Evolutionary conservation across 2,329 filamentous ascomycete genomes (phyloP), one percentile per base, ranked within the genome.

Genomic region (Diaporthe citriasiana): DNA sequence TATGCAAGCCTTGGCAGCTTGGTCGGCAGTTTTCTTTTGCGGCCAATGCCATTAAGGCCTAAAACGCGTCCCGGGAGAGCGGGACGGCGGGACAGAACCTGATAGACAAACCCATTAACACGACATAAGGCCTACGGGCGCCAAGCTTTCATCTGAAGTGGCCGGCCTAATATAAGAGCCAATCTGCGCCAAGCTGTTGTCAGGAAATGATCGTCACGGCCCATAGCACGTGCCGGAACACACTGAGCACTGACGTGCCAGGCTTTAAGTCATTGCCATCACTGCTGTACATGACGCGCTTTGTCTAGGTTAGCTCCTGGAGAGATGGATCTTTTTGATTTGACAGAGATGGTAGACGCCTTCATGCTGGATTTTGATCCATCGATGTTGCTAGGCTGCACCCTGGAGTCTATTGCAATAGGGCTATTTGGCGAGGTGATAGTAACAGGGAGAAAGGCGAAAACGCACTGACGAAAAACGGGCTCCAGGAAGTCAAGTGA

Each of bases 291-390:
- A 27, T 12, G n/a, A 35, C 42, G 19, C 42, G n/a, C 30, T 3
- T 22, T 38, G 51, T n/a, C 19, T 38, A 7, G 6, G 27, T 8
- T 8, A 22, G 38, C 45, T 51, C 45, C 22, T 19, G 30, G 45
- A 51, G 63, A 66, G 45, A 66, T 66, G 63, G 63, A 66, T 38
- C 22, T 51, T 38, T 51, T 13, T 13, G 45, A 38, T 27, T 40
- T 66, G 8, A 66, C 19, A 38, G 63, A 66, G 63, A 51, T 51
- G 45, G 7, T 66, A 5, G 63, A 66, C 12, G 63, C 63, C 8
- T 66, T 66, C 1, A 51, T 66, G 63, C 15, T 66, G 8, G 63
- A 66, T 9, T 66, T 66, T 35, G 63, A 66, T 35, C 60, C 60
- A 6, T 65, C 42, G 10, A 65, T 65, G 42, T 50, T 65, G 27